Base-by-base conservation (phyloP, 2,329 filamentous ascomycete genomes). In the Scedosporium aurantiacum region DNA sequence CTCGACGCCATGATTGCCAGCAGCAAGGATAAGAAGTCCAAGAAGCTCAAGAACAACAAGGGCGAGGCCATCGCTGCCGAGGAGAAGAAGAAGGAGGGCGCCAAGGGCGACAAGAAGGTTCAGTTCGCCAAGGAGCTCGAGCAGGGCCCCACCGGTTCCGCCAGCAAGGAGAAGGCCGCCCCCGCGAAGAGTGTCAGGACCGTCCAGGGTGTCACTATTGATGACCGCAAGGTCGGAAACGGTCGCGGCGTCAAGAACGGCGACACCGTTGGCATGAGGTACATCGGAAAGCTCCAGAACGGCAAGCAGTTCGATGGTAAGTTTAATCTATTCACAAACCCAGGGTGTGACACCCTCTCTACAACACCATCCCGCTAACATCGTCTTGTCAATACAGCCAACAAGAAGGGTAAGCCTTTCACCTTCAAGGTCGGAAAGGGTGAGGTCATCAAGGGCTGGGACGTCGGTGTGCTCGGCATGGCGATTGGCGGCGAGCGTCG, bases 331-430 rank as follows among this genome's bases (percentile, higher is more conserved):
- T 10, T 25, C 2, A 8, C 12, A 12, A 14, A 3, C 14, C n/a
- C 40, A 2, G 4, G 4, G 2, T 4, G 5, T 57, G 12, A 8
- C n/a, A 3, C 10, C 27, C 3, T 21, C 55, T n/a, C 28, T 5
- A n/a, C 28, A 3, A 6, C 14, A 16, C 2, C 5, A 41, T 18
- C 18, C 23, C 25, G 58, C 68, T 71, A 68, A 70, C 68, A 63
- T 63, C 23, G 64, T 50, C 54, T 41, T 58, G 47, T 54, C 41
- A 23, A 3, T 66, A 52, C 69, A 92, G 90, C 91, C 76, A 97
- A 99, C 84, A 99, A 97, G 84, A 97, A 95, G 81, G 94, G 94
- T 70, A 92, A 96, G 80, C 93, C 95, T 63, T 99, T 99, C 80
- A 83, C 83, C 67, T 97, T 97, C 85, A 96, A 93, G 82, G 86